phyloP scores from a whole-genome alignment of 257 asterid species.

The Solanum phureja region DNA sequence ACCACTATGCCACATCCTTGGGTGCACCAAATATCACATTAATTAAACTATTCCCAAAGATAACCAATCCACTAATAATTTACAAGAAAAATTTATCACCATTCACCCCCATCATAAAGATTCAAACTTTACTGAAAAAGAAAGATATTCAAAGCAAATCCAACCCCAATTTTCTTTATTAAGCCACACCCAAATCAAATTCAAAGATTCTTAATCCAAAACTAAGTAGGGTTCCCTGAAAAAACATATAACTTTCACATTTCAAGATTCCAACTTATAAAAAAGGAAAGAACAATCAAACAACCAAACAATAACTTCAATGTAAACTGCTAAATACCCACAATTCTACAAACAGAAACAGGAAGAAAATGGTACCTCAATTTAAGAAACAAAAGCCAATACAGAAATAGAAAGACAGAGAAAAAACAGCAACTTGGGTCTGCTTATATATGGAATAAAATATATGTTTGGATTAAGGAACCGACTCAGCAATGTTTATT shows the following conservation, averaged over 20 bases:
- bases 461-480: constrained; percentile 1
- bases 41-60: background rate
- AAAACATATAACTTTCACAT: background rate
- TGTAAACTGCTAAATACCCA: background rate
- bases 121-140: background rate
- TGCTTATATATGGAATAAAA: background rate
- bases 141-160: background rate
- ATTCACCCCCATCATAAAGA: background rate
- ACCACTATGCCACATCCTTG: background rate
- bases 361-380: background rate
- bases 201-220: background rate
- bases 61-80: background rate
- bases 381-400: background rate
- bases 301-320: background rate
- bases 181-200: background rate
- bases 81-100: background rate
- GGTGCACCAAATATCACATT: background rate
- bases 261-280: background rate
- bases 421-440: background rate
- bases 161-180: background rate
- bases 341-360: background rate
- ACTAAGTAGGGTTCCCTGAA: background rate
- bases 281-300: background rate
- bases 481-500: background rate
- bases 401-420: background rate